A percentile compares a stretch with the other conserved stretches of the same genome.
phyloP scores from a whole-genome alignment of 768 basidiomycete genomes.

The Termitomyces sp. region DNA sequence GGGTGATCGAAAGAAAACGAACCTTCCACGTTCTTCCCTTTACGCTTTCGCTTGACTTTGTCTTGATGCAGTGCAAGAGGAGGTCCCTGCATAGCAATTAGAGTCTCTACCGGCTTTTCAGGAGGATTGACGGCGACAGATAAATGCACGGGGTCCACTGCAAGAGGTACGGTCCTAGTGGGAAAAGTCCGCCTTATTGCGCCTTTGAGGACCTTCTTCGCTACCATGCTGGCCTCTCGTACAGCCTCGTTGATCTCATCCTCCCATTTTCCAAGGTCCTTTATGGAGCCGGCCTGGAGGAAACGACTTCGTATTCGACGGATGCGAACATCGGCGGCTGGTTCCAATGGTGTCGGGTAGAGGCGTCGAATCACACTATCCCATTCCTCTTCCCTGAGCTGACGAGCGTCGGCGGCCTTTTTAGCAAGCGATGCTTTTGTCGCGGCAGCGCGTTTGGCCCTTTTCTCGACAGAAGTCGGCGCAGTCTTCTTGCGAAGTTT shows the following conservation, averaged over 20 bases:
- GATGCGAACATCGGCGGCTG: conserved; percentile 45
- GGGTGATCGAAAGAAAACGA: background rate
- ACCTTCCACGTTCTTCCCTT: conserved; percentile 27
- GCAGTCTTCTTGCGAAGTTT: conserved; percentile 32
- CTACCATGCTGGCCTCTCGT: conserved; percentile 46
- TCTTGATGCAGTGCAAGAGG: conserved; percentile 23
- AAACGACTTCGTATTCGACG: conserved; percentile 52
- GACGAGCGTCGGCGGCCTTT: conserved; percentile 61
- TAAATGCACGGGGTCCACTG: conserved; percentile 25
- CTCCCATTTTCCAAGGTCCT: conserved; percentile 57
- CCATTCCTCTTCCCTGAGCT: conserved; percentile 64
- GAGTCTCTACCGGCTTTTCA: conserved; percentile 45
- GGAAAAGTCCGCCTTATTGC: conserved; percentile 17
- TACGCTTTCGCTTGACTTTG: conserved; percentile 29
- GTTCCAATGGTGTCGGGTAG: conserved; percentile 48
- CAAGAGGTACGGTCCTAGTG: conserved; percentile 16
- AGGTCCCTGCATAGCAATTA: conserved; percentile 51
- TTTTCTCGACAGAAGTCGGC: conserved; percentile 25
- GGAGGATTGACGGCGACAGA: conserved; percentile 37
- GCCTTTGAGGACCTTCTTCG: conserved; percentile 38
- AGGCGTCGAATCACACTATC: conserved; percentile 46
- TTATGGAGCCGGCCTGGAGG: conserved; percentile 49
- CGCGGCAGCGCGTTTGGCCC: conserved; percentile 33
- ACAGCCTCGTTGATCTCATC: conserved; percentile 51
- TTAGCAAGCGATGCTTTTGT: conserved; percentile 49